Evolutionary conservation across 1,284 basidiomycete genomes (phyloP).

Genomic region (Cutaneotrichosporon dermatis): DNA sequence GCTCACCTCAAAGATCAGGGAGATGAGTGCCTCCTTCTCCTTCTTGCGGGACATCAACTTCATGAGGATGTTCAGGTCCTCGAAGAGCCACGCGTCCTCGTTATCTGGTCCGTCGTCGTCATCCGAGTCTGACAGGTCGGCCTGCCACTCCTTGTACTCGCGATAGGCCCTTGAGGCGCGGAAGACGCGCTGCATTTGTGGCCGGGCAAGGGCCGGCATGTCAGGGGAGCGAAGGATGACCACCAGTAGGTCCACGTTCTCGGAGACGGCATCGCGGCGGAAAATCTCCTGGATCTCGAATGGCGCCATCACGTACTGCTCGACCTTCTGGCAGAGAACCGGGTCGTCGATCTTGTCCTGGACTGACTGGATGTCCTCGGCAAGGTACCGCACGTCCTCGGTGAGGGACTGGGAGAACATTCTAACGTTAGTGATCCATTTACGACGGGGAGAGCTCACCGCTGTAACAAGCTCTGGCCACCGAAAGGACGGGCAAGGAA

Average conservation of each 20-base stretch:
- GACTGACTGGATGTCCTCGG: constrained; percentile 80
- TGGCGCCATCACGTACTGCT: constrained; percentile 78
- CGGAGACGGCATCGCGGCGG: constrained; percentile 72
- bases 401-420: constrained; percentile 91
- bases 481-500: constrained; percentile 99
- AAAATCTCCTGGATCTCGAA: constrained; percentile 79
- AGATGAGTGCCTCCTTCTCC: constrained; percentile 89
- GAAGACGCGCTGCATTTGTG: constrained; percentile 72
- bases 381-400: constrained; percentile 79
- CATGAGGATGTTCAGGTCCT: constrained; percentile 76
- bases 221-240: constrained; percentile 78
- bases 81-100: constrained; percentile 91
- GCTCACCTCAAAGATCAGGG: constrained; percentile 83
- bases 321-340: constrained; percentile 79
- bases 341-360: constrained; percentile 84
- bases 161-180: constrained; percentile 71
- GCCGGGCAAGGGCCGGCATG: constrained; percentile 65
- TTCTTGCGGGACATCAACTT: constrained; percentile 72
- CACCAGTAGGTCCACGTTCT: constrained; percentile 73
- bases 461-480: constrained; percentile 78
- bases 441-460: not conserved
- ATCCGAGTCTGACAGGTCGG: constrained; percentile 70
- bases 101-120: constrained; percentile 87
- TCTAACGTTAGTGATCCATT: constrained; percentile 49
- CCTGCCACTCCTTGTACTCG: constrained; percentile 63